Conservation (phyloP, 192 early-diverging fungal genomes). For the Umbelopsis isabellina region DNA sequence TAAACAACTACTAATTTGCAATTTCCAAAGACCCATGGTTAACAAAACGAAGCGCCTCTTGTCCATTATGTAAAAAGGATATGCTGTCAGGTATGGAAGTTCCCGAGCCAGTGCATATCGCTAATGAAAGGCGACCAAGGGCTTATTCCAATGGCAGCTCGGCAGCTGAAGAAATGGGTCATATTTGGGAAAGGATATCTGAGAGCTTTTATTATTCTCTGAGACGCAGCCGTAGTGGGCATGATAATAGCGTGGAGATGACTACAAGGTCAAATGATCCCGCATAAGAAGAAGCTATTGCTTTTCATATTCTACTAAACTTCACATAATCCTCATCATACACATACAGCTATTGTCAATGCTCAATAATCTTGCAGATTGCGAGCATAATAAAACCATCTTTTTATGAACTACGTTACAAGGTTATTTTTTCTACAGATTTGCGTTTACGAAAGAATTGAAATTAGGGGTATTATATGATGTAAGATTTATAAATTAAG, state of each 20-base stretch:
- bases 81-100: background rate
- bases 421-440: no score
- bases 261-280: background rate
- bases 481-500: background rate
- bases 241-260: background rate
- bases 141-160: no score
- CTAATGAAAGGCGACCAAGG: background rate
- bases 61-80: slow-evolving; percentile 19
- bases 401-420: no score
- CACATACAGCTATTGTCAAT: no score
- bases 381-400: no score
- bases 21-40: slow-evolving; percentile 23
- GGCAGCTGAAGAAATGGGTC: background rate
- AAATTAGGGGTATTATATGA: no score
- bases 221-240: background rate
- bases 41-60: slow-evolving; percentile 21
- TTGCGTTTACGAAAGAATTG: no score
- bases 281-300: background rate
- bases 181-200: background rate
- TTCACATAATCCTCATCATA: no score
- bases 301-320: no score
- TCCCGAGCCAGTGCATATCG: slow-evolving; percentile 2
- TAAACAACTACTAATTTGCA: background rate
- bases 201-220: background rate
- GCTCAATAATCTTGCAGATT: no score